phyloP scores from a whole-genome alignment of 1,284 basidiomycete species.

The Cryptococcus maquisensis region DNA sequence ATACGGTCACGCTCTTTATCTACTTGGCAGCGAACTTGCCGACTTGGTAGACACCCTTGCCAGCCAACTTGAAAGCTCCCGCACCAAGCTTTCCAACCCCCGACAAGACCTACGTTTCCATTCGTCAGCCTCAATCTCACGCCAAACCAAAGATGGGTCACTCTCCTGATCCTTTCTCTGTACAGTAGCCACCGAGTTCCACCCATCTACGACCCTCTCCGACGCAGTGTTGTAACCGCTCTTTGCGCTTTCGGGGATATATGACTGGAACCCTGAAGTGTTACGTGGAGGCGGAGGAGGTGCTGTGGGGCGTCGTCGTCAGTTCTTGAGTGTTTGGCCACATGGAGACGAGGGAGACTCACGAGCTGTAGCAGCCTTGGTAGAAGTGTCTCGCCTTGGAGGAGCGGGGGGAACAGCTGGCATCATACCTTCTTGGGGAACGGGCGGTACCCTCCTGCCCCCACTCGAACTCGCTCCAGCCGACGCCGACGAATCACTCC shows the following conservation, averaged over 20 bases:
- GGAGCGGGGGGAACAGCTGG: conserved; percentile 8
- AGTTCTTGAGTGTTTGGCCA: background rate
- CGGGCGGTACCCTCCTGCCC: conserved; percentile 20
- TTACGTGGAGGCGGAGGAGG: conserved; percentile 7
- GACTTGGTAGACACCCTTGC: conserved; percentile 23
- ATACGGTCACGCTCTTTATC: no score
- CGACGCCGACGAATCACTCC: background rate
- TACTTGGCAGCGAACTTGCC: conserved; percentile 28
- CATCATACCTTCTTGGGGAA: conserved; percentile 17
- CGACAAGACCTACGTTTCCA: conserved; percentile 13
- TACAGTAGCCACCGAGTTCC: conserved; percentile 19
- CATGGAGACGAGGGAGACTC: no score
- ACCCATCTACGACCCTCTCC: conserved; percentile 18
- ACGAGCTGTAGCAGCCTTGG: background rate
- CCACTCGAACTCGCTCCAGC: background rate
- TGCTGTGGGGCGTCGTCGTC: background rate
- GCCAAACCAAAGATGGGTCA: background rate
- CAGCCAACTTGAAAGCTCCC: conserved; percentile 23
- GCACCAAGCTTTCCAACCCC: conserved; percentile 21
- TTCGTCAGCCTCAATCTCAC: background rate
- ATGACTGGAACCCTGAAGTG: conserved; percentile 10
- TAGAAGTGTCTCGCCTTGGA: conserved; percentile 1
- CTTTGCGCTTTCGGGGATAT: conserved; percentile 18
- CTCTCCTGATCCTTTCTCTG: conserved; percentile 26
- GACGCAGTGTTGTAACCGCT: conserved; percentile 9